Percentiles rank a stretch among this genome's conserved stretches.
phyloP scores from a whole-genome alignment of 495 filamentous ascomycete species.

The Aspergillus bridgeri region DNA sequence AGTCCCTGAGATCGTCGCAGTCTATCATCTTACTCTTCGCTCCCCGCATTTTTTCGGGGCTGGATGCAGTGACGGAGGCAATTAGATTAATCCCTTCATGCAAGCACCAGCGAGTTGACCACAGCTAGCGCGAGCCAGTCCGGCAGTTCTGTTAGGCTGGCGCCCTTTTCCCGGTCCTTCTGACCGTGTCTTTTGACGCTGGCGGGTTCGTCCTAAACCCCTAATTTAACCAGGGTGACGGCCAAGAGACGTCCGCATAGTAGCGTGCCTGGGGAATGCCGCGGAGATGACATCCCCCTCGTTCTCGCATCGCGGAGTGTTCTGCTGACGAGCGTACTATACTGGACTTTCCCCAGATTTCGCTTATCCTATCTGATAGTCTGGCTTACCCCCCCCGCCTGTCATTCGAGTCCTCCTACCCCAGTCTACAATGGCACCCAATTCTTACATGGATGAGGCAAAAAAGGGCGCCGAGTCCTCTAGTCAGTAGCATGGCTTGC shows the following conservation, averaged over 20 bases:
- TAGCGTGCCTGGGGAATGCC: background rate
- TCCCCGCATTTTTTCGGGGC: conserved; percentile 2
- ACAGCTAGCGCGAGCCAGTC: background rate
- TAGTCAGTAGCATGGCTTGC: background rate
- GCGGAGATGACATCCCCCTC: background rate
- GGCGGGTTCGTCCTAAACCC: background rate
- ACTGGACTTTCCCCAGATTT: background rate
- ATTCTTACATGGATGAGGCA: background rate
- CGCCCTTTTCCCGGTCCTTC: background rate
- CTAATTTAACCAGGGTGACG: background rate
- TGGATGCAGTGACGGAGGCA: background rate
- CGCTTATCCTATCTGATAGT: background rate
- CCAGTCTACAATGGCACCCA: background rate
- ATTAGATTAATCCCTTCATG: background rate
- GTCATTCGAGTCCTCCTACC: background rate
- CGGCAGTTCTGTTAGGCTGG: background rate
- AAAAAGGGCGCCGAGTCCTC: background rate
- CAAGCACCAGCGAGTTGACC: background rate
- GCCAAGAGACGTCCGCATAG: background rate
- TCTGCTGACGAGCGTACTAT: background rate
- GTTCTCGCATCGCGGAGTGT: background rate
- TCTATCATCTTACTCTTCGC: no score
- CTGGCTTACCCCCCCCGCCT: background rate
- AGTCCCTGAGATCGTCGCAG: conserved; percentile 4
- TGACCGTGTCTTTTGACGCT: background rate